A percentile compares a stretch with the other conserved stretches of the same genome.
Evolutionary conservation across 2,329 filamentous ascomycete species (phyloP).

Genomic region (Aspergillus pseudoviridinutans): DNA sequence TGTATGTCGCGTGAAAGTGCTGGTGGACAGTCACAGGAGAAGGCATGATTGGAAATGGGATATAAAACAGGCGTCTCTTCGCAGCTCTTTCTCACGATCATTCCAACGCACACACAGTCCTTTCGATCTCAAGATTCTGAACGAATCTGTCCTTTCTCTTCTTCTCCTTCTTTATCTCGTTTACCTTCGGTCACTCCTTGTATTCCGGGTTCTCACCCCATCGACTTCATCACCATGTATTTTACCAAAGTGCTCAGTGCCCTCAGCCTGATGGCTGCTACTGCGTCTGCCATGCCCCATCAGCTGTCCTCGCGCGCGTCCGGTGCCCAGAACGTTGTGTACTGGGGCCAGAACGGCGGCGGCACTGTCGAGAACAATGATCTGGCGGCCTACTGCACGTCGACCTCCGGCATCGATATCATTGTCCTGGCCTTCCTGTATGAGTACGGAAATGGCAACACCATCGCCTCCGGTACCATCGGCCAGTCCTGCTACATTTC

Average conservation of each 20-base stretch:
- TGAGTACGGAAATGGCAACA: slow-evolving; percentile 32
- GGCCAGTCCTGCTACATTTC: slow-evolving; percentile 38
- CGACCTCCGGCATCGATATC: slow-evolving; percentile 39
- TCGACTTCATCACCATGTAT: neutral
- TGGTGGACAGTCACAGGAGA: neutral
- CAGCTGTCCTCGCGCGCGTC: neutral
- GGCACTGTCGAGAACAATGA: slow-evolving; percentile 29
- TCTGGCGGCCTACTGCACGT: slow-evolving; percentile 34
- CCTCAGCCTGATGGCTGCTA: neutral
- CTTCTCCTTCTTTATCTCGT: neutral
- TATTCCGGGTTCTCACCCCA: no score
- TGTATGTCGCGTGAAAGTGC: neutral
- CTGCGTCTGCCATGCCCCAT: neutral
- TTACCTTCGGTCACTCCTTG: neutral
- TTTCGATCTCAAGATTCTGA: neutral
- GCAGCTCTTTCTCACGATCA: neutral
- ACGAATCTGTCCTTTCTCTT: neutral
- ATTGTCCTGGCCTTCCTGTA: slow-evolving; percentile 45
- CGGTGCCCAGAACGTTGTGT: slow-evolving; percentile 30
- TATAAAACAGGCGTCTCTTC: neutral
- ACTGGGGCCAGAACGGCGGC: slow-evolving; percentile 28
- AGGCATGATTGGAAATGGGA: neutral
- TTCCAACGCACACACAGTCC: neutral
- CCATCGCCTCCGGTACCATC: slow-evolving; percentile 40
- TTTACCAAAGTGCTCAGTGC: neutral